Evolutionary conservation across 1,139 yeast genomes (phyloP).

Genomic region (Yamadazyma atmosphaerica): DNA sequence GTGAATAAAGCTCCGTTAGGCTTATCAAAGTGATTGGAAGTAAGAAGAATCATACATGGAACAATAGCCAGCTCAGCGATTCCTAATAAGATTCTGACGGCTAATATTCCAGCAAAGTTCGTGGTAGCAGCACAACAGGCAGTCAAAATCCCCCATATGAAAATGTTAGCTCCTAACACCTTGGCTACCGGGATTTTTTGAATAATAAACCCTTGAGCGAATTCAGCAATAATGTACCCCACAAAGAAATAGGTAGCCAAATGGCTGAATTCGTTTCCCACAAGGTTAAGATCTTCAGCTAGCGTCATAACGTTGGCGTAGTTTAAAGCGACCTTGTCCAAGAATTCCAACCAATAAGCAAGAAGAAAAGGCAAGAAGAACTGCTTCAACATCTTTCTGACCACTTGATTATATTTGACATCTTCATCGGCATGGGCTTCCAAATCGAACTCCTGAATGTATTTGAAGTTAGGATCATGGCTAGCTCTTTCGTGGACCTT

Average conservation of each 20-base stretch:
- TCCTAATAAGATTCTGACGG: constrained; percentile 37
- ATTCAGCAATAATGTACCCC: constrained; percentile 49
- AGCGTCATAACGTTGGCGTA: constrained; percentile 54
- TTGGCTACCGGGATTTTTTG: constrained; percentile 41
- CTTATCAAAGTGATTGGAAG: constrained; percentile 42
- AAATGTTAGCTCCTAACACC: constrained; percentile 33
- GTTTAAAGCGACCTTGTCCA: constrained; percentile 44
- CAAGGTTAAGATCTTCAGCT: constrained; percentile 20
- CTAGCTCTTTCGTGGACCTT: constrained; percentile 7
- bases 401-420: constrained; percentile 13
- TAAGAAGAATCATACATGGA: constrained; percentile 41
- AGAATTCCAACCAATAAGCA: constrained; percentile 41
- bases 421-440: constrained; percentile 15
- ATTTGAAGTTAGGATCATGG: constrained; percentile 16
- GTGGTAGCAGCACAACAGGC: constrained; percentile 30
- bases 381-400: constrained; percentile 32
- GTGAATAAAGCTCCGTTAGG: constrained; percentile 37
- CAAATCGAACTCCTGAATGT: constrained; percentile 16
- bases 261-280: constrained; percentile 40
- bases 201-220: constrained; percentile 34
- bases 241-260: constrained; percentile 43
- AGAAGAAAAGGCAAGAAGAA: constrained; percentile 41
- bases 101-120: constrained; percentile 32
- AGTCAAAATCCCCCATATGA: constrained; percentile 43
- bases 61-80: constrained; percentile 42